phyloP scores from a whole-genome alignment of 2,329 filamentous ascomycete genomes.

The Emericellopsis atlantica region DNA sequence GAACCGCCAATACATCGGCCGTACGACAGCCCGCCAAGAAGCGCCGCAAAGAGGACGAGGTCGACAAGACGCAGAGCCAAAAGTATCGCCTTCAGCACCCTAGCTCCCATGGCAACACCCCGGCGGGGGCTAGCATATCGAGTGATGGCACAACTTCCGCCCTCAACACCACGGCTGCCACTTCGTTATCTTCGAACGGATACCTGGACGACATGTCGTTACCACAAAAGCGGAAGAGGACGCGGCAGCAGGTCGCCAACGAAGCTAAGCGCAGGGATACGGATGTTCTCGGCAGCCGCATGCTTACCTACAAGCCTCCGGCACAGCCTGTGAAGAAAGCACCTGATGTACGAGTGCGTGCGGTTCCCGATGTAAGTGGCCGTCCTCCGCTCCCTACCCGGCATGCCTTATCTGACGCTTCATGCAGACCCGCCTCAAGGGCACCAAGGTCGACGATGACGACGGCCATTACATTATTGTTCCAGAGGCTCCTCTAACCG shows the following conservation, averaged over 20 bases:
- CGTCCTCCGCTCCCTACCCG: not conserved
- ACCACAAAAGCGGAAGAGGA: slow-evolving; percentile 87
- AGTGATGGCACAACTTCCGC: slow-evolving; percentile 74
- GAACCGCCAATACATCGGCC: slow-evolving; percentile 4
- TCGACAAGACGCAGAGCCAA: slow-evolving; percentile 35
- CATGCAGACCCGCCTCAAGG: slow-evolving; percentile 27
- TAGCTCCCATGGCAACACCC: slow-evolving; percentile 58
- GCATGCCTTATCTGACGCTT: not conserved
- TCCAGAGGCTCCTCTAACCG: slow-evolving; percentile 73
- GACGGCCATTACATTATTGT: slow-evolving; percentile 95
- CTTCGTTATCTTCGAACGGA: slow-evolving; percentile 54
- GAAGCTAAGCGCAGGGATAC: slow-evolving; percentile 70
- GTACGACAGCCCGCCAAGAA: slow-evolving; percentile 52
- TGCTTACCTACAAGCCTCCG: slow-evolving; percentile 72
- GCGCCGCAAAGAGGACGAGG: slow-evolving; percentile 51
- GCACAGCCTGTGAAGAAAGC: slow-evolving; percentile 85
- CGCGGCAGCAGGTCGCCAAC: slow-evolving; percentile 68
- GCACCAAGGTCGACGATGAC: slow-evolving; percentile 81
- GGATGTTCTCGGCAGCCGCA: slow-evolving; percentile 57
- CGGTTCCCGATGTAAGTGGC: slow-evolving; percentile 48
- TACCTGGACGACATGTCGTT: slow-evolving; percentile 52
- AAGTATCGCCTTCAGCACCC: slow-evolving; percentile 63
- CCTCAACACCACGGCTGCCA: slow-evolving; percentile 77
- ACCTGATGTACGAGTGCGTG: slow-evolving; percentile 56
- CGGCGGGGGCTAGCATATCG: slow-evolving; percentile 61